These are phyloP conservation scores for Xylariales sp. DNA, from an alignment of 2,329 filamentous ascomycete genomes.

Conservation along the genomic window DNA sequence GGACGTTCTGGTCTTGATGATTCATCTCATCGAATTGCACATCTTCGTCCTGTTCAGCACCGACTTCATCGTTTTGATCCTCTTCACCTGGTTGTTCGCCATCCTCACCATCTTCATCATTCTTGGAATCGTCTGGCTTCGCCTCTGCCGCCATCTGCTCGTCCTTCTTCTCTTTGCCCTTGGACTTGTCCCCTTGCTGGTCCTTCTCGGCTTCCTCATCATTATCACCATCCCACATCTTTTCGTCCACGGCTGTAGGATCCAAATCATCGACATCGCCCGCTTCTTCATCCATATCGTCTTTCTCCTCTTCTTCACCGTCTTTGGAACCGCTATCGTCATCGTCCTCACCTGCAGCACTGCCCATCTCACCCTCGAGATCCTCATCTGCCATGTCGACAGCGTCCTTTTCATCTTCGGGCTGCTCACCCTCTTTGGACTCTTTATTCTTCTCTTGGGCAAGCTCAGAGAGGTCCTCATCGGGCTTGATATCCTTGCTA, in stretches of 20 bases:
- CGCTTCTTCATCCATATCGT: slow-evolving; percentile 85
- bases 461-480: slow-evolving; percentile 88
- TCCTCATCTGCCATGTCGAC: slow-evolving; percentile 93
- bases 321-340: slow-evolving; percentile 58
- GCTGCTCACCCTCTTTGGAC: slow-evolving; percentile 54
- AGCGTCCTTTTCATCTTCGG: slow-evolving; percentile 78
- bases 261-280: slow-evolving; percentile 91
- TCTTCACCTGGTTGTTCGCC: slow-evolving; percentile 42
- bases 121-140: slow-evolving; percentile 48
- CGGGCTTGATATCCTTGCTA: slow-evolving; percentile 90
- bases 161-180: slow-evolving; percentile 63
- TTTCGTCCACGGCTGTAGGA: slow-evolving; percentile 88
- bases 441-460: slow-evolving; percentile 76
- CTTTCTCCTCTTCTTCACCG: slow-evolving; percentile 59
- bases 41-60: slow-evolving; percentile 54
- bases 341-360: slow-evolving; percentile 57
- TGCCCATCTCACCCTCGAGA: slow-evolving; percentile 77
- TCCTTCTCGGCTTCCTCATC: slow-evolving; percentile 80
- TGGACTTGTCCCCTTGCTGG: slow-evolving; percentile 67
- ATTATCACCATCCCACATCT: slow-evolving; percentile 93
- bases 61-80: slow-evolving; percentile 55
- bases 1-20: slow-evolving; percentile 67
- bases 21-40: slow-evolving; percentile 52
- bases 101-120: slow-evolving; percentile 29
- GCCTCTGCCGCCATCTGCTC: slow-evolving; percentile 51